A percentile compares a stretch with the other conserved stretches of the same genome.
These are phyloP conservation scores for Davidsoniella eucalypti DNA, from an alignment of 2,329 filamentous ascomycete species.

Conservation along the genomic window DNA sequence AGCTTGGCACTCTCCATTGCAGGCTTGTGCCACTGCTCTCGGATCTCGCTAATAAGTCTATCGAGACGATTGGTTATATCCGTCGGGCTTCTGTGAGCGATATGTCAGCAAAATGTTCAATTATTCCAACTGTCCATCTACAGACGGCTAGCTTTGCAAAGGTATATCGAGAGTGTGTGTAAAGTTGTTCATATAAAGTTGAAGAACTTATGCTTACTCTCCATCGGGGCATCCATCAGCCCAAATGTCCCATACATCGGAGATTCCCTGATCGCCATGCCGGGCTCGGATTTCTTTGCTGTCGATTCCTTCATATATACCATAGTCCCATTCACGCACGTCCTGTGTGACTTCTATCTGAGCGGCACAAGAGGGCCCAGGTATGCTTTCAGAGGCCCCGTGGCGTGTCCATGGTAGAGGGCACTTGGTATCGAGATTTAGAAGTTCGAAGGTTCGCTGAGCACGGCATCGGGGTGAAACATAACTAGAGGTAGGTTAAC, in stretches of 20 bases:
- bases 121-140: too few relatives aligned
- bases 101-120: background rate
- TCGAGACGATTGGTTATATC: slow-evolving; percentile 62
- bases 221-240: slow-evolving; percentile 72
- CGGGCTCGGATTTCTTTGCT: slow-evolving; percentile 47
- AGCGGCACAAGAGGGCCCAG: slow-evolving; percentile 35
- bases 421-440: slow-evolving; percentile 48
- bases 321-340: slow-evolving; percentile 78
- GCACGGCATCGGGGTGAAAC: slow-evolving; percentile 76
- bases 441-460: slow-evolving; percentile 76
- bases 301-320: slow-evolving; percentile 70
- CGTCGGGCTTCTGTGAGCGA: slow-evolving; percentile 40
- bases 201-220: slow-evolving; percentile 40
- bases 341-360: slow-evolving; percentile 51
- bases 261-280: slow-evolving; percentile 39
- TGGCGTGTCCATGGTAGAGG: slow-evolving; percentile 53
- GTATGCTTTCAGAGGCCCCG: slow-evolving; percentile 21
- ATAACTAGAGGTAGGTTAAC: slow-evolving; percentile 34
- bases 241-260: slow-evolving; percentile 68
- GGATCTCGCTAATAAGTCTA: slow-evolving; percentile 57
- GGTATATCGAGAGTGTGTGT: background rate
- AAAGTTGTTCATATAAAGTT: background rate
- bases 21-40: slow-evolving; percentile 44
- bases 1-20: slow-evolving; percentile 28
- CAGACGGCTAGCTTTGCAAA: background rate